Base-by-base conservation (phyloP, 257 asterid species). In the Solanum bukasovii region DNA sequence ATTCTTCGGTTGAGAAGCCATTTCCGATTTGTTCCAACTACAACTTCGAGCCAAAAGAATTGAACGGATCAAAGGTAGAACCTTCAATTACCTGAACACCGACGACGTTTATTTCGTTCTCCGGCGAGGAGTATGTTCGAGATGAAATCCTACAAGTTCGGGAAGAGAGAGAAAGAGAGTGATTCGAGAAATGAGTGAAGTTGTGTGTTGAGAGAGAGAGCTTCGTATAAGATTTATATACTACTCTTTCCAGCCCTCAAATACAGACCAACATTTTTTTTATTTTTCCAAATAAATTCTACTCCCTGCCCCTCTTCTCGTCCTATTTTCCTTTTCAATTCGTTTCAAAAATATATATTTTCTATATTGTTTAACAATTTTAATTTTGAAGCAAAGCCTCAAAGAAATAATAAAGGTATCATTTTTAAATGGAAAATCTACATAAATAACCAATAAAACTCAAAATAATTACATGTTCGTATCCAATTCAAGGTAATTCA, bases 1-100 rank as follows among this genome's bases (percentile, higher is more conserved):
- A 91, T 97, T 96, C 90, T 93, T 93, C 84, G 91, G 83, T 31
- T 92, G 91, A 56, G 89, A 88, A 82, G 92, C 93, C 95, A 93
- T 93, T 90, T 90, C 23, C 42, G 23, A 81, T 88, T 87, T 74
- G 82, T 74, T 90, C 78, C 65, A 42, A 25, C 73, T 94, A 86
- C 42, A 38, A 67, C 67, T 87, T 49, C 16, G 75, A 87, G 67
- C 88, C 44, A 61, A 12, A 14, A 27, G 38, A 49, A 25, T 31
- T 56, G 37, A 83, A 85, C 27, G 40, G 87, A 87, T 84, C 86
- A 42, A 65, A 70, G 23, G 59, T 38, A 40, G 81, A 65, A 56
- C 59, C 18, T 35, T 40, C 29, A 38, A 68, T 85, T 2, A 85
- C 18, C 38, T 34, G 71, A 71, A 59, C 31, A 77, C 14, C 56